Percentiles rank a stretch among this genome's conserved stretches.
Conservation (phyloP, 495 filamentous ascomycete genomes). For the Hyaloscypha bicolor region DNA sequence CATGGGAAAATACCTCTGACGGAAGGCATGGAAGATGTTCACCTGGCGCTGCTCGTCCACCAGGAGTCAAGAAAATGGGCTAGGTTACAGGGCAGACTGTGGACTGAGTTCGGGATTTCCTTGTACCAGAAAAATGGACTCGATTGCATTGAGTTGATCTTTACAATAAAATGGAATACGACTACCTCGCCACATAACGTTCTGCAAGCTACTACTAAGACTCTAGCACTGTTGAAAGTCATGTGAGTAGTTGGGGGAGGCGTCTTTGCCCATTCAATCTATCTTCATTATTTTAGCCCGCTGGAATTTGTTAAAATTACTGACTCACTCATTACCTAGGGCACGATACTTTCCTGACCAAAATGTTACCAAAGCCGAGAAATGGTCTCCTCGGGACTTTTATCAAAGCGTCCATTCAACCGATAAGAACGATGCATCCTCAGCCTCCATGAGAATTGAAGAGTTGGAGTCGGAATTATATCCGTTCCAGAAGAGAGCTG, state of each 20-base stretch:
- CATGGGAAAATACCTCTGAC: conserved; percentile 1
- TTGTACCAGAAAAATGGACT: conserved; percentile 17
- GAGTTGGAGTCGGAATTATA: conserved; percentile 46
- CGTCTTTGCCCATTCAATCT: not conserved
- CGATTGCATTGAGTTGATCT: conserved; percentile 22
- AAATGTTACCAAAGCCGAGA: conserved; percentile 6
- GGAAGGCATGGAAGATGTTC: conserved; percentile 19
- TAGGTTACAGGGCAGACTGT: conserved; percentile 25
- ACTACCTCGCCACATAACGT: conserved; percentile 25
- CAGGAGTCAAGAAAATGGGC: conserved; percentile 24
- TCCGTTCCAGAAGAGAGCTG: conserved; percentile 73
- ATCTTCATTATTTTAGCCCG: not conserved
- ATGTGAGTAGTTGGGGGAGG: not conserved
- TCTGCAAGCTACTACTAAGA: not conserved
- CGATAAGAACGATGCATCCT: conserved; percentile 17
- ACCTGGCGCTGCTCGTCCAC: conserved; percentile 19
- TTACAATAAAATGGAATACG: conserved; percentile 33
- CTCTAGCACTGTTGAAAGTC: conserved; percentile 4
- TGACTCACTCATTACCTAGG: conserved; percentile 1
- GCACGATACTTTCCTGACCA: conserved; percentile 29
- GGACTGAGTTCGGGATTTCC: conserved; percentile 22
- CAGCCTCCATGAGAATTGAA: conserved; percentile 15
- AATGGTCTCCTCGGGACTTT: conserved; percentile 34
- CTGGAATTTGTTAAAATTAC: not conserved
- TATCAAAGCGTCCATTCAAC: conserved; percentile 33